Conservation (phyloP, 768 basidiomycete genomes). For the Gelatoporia subvermispora region DNA sequence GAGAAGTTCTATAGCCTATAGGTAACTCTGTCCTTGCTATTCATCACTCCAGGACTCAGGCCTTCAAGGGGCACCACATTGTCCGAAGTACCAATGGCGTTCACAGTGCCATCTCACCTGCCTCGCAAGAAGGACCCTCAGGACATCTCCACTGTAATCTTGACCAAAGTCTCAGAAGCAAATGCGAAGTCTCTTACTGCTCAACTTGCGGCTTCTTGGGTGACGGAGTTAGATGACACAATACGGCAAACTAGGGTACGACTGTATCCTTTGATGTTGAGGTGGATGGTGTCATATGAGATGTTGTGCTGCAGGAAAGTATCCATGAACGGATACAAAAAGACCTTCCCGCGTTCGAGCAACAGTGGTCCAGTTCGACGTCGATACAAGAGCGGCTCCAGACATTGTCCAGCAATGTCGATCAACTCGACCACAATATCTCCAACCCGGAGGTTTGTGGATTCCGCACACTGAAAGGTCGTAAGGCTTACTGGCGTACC, state of each 20-base stretch:
- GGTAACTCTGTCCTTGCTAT: no score
- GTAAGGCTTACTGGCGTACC: neutral
- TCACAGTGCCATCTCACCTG: conserved; percentile 66
- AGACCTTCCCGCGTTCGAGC: conserved; percentile 59
- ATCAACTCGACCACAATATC: conserved; percentile 44
- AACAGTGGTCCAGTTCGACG: conserved; percentile 56
- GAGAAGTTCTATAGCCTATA: no score
- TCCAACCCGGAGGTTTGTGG: conserved; percentile 56
- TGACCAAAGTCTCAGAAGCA: conserved; percentile 64
- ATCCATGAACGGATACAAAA: conserved; percentile 71
- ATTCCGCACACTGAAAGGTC: neutral
- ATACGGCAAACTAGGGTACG: conserved; percentile 63
- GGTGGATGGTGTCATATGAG: conserved; percentile 15
- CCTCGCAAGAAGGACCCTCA: conserved; percentile 56
- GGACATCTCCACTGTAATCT: conserved; percentile 68
- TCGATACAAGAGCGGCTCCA: conserved; percentile 58
- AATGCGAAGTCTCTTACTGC: conserved; percentile 55
- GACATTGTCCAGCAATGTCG: conserved; percentile 48
- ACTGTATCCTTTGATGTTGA: conserved; percentile 7
- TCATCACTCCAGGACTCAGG: no score
- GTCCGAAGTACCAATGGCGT: conserved; percentile 76
- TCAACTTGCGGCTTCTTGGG: conserved; percentile 61
- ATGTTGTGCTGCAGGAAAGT: conserved; percentile 39
- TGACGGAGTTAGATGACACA: conserved; percentile 65
- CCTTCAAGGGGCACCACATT: no score